Evolutionary conservation across 2,329 filamentous ascomycete species (phyloP), one percentile per base, ranked within the genome.

Genomic region (Fusarium foetens): DNA sequence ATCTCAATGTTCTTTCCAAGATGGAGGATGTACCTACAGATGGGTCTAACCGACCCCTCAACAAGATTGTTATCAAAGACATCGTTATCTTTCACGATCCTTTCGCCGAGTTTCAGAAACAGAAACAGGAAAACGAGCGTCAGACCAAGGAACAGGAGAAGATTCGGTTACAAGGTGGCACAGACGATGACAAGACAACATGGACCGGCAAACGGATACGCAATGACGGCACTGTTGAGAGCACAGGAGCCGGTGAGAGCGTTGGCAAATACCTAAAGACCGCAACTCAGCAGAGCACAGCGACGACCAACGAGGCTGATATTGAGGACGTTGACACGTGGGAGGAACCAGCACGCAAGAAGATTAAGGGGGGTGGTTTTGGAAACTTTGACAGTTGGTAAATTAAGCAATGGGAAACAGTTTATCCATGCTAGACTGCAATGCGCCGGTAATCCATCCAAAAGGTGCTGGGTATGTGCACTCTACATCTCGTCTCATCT

Each of bases 381-480:
- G 95, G 95, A 5, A 97, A 98, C 81, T 99, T 99, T 81, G 95
- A 97, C 82, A 89, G 85, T 41, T 99, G 96, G 95, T 98, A 84
- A 63, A 58, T 23, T 35, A 33, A 53, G 55, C 45, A 16, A 27
- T 41, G 29, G 13, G 36, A 63, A 29, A 29, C 36, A 52, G 23
- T 35, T 54, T 58, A 39, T 36, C 17, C 9, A 63, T 38, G 33
- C 29, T 61, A 29, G 41, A 38, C 58, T 59, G 55, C 25, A 63
- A 41, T 29, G 29, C 57, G 27, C 48, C 38, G 45, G 52, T 43
- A n/a, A 51, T 66, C 53, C 39, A 54, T 66, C 60, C 36, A 64
- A 53, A 53, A 63, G 38, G 63, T 52, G 62, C 71, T 58, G 57
- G 58, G 72, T 73, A 72, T 66, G 65, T 66, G 60, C 52, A 63